These are phyloP conservation scores for Eucalyptus pumila DNA, from an alignment of 345 rosid genomes.

Conservation along the genomic window DNA sequence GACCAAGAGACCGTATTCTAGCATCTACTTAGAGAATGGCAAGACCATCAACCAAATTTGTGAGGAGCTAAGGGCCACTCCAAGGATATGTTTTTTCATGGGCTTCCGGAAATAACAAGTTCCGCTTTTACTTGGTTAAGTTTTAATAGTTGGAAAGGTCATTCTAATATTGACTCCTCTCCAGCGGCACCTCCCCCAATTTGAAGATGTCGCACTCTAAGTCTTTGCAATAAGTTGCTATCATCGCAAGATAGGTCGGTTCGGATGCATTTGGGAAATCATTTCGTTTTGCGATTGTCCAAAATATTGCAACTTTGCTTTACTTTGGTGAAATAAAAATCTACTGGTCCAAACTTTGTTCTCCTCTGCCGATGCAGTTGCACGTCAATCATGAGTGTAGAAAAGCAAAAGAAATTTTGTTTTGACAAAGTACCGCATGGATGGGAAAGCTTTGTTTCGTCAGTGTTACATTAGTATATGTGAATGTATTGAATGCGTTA, in stretches of 20 bases:
- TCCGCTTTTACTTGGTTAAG: constrained; percentile 29
- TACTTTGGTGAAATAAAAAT: neutral
- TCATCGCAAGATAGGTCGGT: neutral
- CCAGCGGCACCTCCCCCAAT: neutral
- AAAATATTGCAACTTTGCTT: neutral
- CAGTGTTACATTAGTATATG: neutral
- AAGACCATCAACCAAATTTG: constrained; percentile 42
- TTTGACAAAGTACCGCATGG: neutral
- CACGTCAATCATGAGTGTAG: neutral
- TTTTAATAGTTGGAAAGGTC: constrained; percentile 38
- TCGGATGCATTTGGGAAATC: neutral
- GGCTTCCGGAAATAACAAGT: constrained; percentile 26
- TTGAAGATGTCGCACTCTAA: neutral
- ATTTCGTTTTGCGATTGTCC: neutral
- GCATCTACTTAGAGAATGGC: constrained; percentile 42
- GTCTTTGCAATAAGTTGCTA: neutral
- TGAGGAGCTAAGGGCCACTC: constrained; percentile 44
- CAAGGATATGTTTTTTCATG: constrained; percentile 30
- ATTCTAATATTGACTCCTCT: neutral
- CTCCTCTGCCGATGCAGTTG: neutral
- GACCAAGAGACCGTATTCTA: constrained; percentile 46
- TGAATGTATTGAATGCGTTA: neutral
- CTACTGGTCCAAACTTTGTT: neutral
- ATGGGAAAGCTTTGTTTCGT: neutral
- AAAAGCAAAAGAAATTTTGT: neutral